Conservation (phyloP, 2,329 filamentous ascomycete species). For the Aschersonia sp. region DNA sequence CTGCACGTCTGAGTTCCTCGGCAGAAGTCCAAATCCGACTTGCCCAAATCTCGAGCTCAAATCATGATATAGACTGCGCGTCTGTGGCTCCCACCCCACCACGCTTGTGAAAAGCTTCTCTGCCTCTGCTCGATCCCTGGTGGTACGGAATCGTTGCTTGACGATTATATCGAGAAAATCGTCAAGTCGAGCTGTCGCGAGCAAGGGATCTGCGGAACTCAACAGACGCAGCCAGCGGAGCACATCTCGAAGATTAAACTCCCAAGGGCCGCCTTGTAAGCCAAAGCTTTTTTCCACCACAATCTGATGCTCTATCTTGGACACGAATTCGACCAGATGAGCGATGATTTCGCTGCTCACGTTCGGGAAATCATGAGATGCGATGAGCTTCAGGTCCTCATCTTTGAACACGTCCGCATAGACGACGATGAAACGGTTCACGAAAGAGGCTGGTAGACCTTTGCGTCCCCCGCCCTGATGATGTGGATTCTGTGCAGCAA, state of each 20-base stretch:
- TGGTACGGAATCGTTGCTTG: conserved; percentile 70
- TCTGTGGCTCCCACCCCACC: conserved; percentile 38
- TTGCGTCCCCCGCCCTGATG: conserved; percentile 94
- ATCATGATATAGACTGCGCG: conserved; percentile 58
- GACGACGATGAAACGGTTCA: conserved; percentile 95
- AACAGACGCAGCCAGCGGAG: conserved; percentile 69
- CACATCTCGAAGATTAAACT: conserved; percentile 86
- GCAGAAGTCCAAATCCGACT: conserved; percentile 61
- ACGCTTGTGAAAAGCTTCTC: conserved; percentile 49
- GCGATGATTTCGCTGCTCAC: conserved; percentile 44
- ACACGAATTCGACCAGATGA: conserved; percentile 67
- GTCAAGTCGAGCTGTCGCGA: conserved; percentile 43
- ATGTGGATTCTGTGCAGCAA: conserved; percentile 94
- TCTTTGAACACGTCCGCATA: conserved; percentile 83
- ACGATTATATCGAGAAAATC: conserved; percentile 77
- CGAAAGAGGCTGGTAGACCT: conserved; percentile 86
- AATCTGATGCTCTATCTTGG: conserved; percentile 59
- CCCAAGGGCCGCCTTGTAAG: conserved; percentile 68
- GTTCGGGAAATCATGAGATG: conserved; percentile 57
- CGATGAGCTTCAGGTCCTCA: conserved; percentile 72
- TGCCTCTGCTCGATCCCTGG: conserved; percentile 51
- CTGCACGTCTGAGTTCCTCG: conserved; percentile 41
- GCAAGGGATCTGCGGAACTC: conserved; percentile 35
- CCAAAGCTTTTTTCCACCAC: conserved; percentile 44
- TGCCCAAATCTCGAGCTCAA: conserved; percentile 54